These are phyloP conservation scores for Malania oleifera DNA, from an alignment of 164 flowering plant genomes.

Conservation along the genomic window DNA sequence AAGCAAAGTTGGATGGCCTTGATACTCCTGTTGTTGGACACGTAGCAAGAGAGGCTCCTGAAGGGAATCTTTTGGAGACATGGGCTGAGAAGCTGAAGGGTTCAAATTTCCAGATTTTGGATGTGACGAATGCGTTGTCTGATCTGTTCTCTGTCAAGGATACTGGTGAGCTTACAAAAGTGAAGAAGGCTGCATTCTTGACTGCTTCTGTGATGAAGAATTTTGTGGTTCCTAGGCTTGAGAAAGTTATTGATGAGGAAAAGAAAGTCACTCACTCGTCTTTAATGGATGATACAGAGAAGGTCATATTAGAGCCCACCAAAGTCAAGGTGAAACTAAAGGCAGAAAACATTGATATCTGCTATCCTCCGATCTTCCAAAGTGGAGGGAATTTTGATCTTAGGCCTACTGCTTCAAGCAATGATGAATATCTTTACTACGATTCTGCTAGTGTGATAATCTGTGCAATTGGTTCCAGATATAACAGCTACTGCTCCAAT, in stretches of 20 bases:
- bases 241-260: constrained; percentile 69
- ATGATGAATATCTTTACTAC: constrained; percentile 59
- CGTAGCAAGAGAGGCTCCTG: constrained; percentile 65
- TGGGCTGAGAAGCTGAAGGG: constrained; percentile 60
- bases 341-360: constrained; percentile 76
- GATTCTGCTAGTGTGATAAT: constrained; percentile 72
- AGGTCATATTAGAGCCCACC: constrained; percentile 57
- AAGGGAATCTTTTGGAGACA: constrained; percentile 64
- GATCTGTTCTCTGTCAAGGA: constrained; percentile 75
- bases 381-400: constrained; percentile 83
- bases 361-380: constrained; percentile 87
- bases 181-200: constrained; percentile 70
- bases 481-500: constrained; percentile 78
- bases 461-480: constrained; percentile 69
- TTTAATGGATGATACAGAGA: constrained; percentile 76
- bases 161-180: constrained; percentile 39
- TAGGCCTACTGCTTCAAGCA: constrained; percentile 72
- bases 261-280: constrained; percentile 65
- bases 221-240: constrained; percentile 76
- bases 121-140: constrained; percentile 60
- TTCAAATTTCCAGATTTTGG: constrained; percentile 36
- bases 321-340: constrained; percentile 57
- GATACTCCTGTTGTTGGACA: constrained; percentile 48
- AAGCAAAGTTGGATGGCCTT: constrained; percentile 22
- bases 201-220: constrained; percentile 56